Conservation (phyloP, 768 basidiomycete genomes). For the Trametes cubensis region DNA sequence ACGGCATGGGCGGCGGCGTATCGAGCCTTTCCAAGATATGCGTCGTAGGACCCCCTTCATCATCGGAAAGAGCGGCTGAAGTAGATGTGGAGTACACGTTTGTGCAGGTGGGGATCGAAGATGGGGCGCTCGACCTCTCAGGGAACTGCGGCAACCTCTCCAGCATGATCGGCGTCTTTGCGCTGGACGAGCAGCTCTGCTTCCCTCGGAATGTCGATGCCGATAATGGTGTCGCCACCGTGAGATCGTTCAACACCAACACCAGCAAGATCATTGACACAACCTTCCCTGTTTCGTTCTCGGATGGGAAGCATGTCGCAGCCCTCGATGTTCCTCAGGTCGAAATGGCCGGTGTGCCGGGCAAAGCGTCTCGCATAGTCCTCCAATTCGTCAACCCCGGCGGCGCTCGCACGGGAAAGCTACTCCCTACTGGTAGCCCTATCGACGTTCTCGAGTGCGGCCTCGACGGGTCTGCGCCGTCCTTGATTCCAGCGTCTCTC, state of each 20-base stretch:
- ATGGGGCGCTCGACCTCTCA: conserved; percentile 61
- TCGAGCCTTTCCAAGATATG: conserved; percentile 77
- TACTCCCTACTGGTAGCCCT: conserved; percentile 63
- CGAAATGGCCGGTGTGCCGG: conserved; percentile 69
- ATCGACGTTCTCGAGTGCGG: conserved; percentile 43
- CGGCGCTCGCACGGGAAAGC: conserved; percentile 70
- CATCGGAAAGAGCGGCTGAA: conserved; percentile 43
- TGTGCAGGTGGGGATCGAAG: conserved; percentile 55
- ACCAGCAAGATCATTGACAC: conserved; percentile 70
- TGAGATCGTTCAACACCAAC: conserved; percentile 72
- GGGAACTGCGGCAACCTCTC: conserved; percentile 81
- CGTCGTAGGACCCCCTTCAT: conserved; percentile 57
- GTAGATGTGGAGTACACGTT: conserved; percentile 76
- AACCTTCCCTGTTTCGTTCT: conserved; percentile 57
- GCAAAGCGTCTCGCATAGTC: conserved; percentile 62
- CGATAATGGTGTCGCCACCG: conserved; percentile 39
- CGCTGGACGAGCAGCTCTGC: conserved; percentile 65
- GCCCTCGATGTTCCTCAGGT: conserved; percentile 51
- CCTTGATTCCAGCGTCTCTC: conserved; percentile 44
- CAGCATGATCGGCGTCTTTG: conserved; percentile 73
- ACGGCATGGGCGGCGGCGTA: conserved; percentile 82
- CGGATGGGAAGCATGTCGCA: conserved; percentile 34
- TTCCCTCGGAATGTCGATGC: conserved; percentile 21
- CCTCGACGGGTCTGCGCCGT: background rate
- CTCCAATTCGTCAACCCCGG: conserved; percentile 68